Evolutionary conservation across 2,329 filamentous ascomycete genomes (phyloP).

Genomic region (Scortechinia acanthostroma): DNA sequence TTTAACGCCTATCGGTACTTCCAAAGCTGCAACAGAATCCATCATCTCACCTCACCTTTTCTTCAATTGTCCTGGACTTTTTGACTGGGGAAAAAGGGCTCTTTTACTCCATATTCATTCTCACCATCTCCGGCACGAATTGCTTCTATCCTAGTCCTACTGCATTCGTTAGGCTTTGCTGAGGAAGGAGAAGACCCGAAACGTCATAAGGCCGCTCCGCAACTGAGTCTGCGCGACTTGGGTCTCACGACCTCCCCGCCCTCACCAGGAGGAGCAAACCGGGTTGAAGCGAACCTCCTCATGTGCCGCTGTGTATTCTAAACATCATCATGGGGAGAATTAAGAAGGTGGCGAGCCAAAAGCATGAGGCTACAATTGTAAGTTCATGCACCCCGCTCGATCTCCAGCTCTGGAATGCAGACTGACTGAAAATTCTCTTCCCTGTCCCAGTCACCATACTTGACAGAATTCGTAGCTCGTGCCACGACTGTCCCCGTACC

Average conservation of each 20-base stretch:
- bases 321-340: conserved; percentile 60
- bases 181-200: conserved; percentile 19
- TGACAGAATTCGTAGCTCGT: conserved; percentile 71
- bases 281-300: background rate
- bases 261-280: no score
- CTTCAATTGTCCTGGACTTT: conserved; percentile 9
- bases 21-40: conserved; percentile 10
- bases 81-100: conserved; percentile 3
- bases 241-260: conserved; percentile 1
- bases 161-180: no score
- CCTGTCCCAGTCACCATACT: conserved; percentile 68
- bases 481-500: conserved; percentile 65
- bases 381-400: conserved; percentile 13
- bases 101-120: no score
- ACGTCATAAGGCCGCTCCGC: conserved; percentile 22
- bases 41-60: conserved; percentile 8
- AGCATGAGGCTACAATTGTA: conserved; percentile 63
- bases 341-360: conserved; percentile 58
- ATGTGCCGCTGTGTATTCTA: conserved; percentile 36
- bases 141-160: no score
- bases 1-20: conserved; percentile 9
- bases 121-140: no score
- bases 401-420: background rate
- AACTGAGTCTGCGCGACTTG: background rate
- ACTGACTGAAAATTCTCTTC: background rate